Percentiles rank a stretch among this genome's conserved stretches.
phyloP scores from a whole-genome alignment of 805 yeast genomes.

The Wickerhamiella lipophila region DNA sequence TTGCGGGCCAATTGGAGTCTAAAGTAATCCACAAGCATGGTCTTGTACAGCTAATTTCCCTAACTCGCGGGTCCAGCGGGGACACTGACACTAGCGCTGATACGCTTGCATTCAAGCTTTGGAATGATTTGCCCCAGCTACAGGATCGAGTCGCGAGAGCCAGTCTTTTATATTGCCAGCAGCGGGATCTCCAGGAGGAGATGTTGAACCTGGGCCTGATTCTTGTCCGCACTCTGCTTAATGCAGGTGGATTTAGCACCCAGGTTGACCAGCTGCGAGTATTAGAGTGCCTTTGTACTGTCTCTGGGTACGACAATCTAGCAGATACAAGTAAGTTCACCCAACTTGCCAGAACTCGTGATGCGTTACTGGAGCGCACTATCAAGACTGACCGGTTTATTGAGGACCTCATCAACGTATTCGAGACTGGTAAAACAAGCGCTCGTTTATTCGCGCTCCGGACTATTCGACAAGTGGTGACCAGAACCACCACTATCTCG shows the following conservation, averaged over 20 bases:
- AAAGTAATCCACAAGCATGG: conserved; percentile 19
- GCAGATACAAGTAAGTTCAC: conserved; percentile 15
- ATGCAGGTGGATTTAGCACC: conserved; percentile 12
- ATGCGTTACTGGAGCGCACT: conserved; percentile 13
- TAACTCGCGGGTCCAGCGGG: not conserved
- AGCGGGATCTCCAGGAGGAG: conserved; percentile 12
- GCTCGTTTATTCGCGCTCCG: conserved; percentile 7
- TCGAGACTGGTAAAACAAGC: not conserved
- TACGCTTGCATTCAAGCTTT: not conserved
- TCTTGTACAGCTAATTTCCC: conserved; percentile 16
- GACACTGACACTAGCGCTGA: not conserved
- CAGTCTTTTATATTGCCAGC: not conserved
- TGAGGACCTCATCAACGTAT: not conserved
- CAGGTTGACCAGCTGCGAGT: conserved; percentile 15
- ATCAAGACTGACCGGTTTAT: not conserved
- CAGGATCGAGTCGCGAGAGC: conserved; percentile 7
- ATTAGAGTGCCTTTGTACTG: conserved; percentile 13
- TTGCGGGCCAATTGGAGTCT: conserved; percentile 16
- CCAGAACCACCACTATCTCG: not conserved
- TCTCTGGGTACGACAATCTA: conserved; percentile 12
- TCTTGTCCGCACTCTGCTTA: conserved; percentile 17
- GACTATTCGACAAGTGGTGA: conserved; percentile 7
- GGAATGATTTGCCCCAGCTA: conserved; percentile 8
- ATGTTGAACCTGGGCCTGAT: conserved; percentile 19
- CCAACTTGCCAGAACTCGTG: conserved; percentile 19